Evolutionary conservation across 2,329 filamentous ascomycete species (phyloP).

Genomic region (Aspergillus proliferans): DNA sequence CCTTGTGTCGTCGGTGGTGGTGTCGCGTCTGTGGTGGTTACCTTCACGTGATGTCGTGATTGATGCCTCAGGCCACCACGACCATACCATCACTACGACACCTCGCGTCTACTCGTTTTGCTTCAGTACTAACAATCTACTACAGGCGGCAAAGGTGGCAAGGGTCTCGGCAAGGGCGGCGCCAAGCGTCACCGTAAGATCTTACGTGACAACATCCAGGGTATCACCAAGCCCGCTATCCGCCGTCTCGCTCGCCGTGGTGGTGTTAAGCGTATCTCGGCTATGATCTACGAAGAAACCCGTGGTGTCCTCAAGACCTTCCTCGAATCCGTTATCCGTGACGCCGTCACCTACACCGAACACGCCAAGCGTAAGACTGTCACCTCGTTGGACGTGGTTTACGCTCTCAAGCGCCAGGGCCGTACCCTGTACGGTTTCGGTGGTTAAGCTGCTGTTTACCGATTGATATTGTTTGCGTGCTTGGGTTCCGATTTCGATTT

Average conservation of each 20-base stretch:
- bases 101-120: not conserved
- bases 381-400: slow-evolving; percentile 57
- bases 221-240: slow-evolving; percentile 98
- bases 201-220: slow-evolving; percentile 99
- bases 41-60: slow-evolving; percentile 19
- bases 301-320: slow-evolving; percentile 77
- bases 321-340: slow-evolving; percentile 74
- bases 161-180: slow-evolving; percentile 96
- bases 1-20: slow-evolving; percentile 3
- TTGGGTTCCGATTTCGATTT: not conserved
- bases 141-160: slow-evolving; percentile 87
- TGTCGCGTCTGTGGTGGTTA: slow-evolving; percentile 7
- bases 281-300: slow-evolving; percentile 84
- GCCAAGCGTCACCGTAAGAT: slow-evolving; percentile 99
- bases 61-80: slow-evolving; percentile 12
- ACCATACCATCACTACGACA: not conserved
- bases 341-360: slow-evolving; percentile 75
- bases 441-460: slow-evolving; percentile 52
- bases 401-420: slow-evolving; percentile 59
- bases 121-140: slow-evolving; percentile 13
- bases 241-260: slow-evolving; percentile 98
- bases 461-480: not conserved
- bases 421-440: slow-evolving; percentile 80
- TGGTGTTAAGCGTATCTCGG: slow-evolving; percentile 99
- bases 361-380: slow-evolving; percentile 66